Conservation (phyloP, 305 asterid species). For the Petunia hybrid region DNA sequence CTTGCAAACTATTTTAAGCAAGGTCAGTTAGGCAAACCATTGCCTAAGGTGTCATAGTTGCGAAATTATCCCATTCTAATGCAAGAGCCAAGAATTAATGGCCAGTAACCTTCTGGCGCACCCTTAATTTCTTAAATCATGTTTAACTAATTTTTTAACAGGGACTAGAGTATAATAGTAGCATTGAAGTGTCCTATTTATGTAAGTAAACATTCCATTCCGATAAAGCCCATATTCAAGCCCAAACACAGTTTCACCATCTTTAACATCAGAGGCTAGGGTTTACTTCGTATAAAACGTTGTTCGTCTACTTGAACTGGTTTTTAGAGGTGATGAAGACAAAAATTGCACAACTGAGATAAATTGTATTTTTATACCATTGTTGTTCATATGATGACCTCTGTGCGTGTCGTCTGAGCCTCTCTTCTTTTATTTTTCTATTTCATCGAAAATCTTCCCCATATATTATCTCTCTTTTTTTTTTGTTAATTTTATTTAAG, state of each 20-base stretch:
- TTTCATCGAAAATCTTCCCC: neutral
- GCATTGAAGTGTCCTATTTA: too few relatives aligned
- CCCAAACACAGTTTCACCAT: neutral
- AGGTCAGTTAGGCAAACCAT: too few relatives aligned
- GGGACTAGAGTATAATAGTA: too few relatives aligned
- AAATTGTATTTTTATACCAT: neutral
- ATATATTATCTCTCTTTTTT: neutral
- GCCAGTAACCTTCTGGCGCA: too few relatives aligned
- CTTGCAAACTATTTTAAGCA: too few relatives aligned
- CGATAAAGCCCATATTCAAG: neutral
- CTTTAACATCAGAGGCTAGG: neutral
- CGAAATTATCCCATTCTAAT: too few relatives aligned
- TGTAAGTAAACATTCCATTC: too few relatives aligned
- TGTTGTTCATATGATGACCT: neutral
- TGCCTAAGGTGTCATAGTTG: too few relatives aligned
- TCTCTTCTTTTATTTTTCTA: neutral
- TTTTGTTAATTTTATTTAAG: neutral
- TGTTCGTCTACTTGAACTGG: neutral
- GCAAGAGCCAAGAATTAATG: too few relatives aligned
- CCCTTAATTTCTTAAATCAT: too few relatives aligned
- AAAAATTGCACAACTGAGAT: slow-evolving; percentile 20
- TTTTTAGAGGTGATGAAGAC: slow-evolving; percentile 24
- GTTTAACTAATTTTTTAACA: too few relatives aligned
- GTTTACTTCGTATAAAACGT: slow-evolving; percentile 2
- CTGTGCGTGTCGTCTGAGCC: slow-evolving; percentile 34